Evolutionary conservation across 140 eudicot genomes (phyloP), one percentile per base, ranked within the genome.

Genomic region (Bidens hawaiensis): DNA sequence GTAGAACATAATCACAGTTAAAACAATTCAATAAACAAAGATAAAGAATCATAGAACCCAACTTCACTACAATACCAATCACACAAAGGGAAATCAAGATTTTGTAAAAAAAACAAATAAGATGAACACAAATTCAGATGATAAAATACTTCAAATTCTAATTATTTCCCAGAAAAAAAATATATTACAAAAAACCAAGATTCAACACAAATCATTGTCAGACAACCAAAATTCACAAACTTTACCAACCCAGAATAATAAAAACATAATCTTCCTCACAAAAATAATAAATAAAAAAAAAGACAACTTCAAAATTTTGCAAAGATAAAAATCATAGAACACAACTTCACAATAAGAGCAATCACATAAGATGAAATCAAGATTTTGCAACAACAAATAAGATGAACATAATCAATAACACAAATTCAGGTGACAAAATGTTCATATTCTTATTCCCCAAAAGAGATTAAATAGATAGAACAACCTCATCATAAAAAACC

Each of bases 1-100:
- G 38, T 3, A 53, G 54, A 67, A 24, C 56, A 63, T 63, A 26
- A 45, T n/a, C 68, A 63, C 43, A 43, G 3, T 27, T 11, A 43
- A 14, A 42, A 25, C 23, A 62, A 25, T n/a, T 42, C 22, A 9
- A 16, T 50, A 5, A 3, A 22, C 10, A 18, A 38, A 34, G 5
- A 31, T 33, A 31, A 64, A 45, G 7, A 42, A 24, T 60, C 25
- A 3, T 11, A 33, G 48, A 49, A 34, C 47, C 9, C 13, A 14
- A 67, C 2, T 40, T 52, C 62, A 51, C 62, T 2, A 7, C 5
- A 22, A 25, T 3, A 23, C 38, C 60, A 65, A 31, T 14, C 42
- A 49, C 50, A 48, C 41, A 31, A 31, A 6, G 6, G 27, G 24
- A 55, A 42, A 21, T 58, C 27, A 42, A 43, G 65, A 28, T 18